A percentile compares a stretch with the other conserved stretches of the same genome.
phyloP scores from a whole-genome alignment of 148 eudicot species.

The Heliamphora exappendiculata region DNA sequence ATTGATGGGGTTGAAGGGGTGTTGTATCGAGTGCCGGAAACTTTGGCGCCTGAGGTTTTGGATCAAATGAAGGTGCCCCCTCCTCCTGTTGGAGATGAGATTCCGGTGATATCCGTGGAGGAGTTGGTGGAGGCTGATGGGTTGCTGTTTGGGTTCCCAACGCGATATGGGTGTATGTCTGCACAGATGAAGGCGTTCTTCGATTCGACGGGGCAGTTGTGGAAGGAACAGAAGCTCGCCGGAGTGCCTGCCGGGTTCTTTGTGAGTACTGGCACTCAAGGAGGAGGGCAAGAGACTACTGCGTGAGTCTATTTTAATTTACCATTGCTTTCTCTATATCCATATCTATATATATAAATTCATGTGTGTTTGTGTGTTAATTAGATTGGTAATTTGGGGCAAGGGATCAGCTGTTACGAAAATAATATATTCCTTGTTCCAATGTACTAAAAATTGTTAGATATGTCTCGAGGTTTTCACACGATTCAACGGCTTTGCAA shows the following conservation, averaged over 20 bases:
- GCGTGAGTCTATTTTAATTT: conserved; percentile 47
- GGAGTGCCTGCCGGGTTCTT: conserved; percentile 92
- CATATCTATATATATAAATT: too few relatives aligned
- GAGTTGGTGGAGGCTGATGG: conserved; percentile 62
- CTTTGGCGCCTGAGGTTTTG: conserved; percentile 46
- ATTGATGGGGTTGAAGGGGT: conserved; percentile 68
- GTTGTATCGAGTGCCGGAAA: conserved; percentile 69
- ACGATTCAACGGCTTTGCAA: too few relatives aligned
- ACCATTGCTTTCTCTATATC: too few relatives aligned
- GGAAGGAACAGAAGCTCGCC: conserved; percentile 78
- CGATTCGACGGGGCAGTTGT: conserved; percentile 64
- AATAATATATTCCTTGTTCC: too few relatives aligned
- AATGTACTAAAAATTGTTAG: too few relatives aligned
- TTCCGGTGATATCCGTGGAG: conserved; percentile 48
- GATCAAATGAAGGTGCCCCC: conserved; percentile 65
- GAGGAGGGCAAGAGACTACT: conserved; percentile 92
- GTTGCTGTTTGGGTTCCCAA: conserved; percentile 85
- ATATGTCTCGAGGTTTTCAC: too few relatives aligned
- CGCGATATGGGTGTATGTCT: conserved; percentile 80
- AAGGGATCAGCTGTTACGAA: too few relatives aligned
- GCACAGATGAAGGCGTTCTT: conserved; percentile 94
- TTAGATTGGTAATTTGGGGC: neutral
- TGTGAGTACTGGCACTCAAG: conserved; percentile 87
- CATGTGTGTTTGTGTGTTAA: neutral
- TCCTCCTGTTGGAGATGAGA: conserved; percentile 52